Conservation (phyloP, 2,329 filamentous ascomycete species). For the Phialophora macrospora region DNA sequence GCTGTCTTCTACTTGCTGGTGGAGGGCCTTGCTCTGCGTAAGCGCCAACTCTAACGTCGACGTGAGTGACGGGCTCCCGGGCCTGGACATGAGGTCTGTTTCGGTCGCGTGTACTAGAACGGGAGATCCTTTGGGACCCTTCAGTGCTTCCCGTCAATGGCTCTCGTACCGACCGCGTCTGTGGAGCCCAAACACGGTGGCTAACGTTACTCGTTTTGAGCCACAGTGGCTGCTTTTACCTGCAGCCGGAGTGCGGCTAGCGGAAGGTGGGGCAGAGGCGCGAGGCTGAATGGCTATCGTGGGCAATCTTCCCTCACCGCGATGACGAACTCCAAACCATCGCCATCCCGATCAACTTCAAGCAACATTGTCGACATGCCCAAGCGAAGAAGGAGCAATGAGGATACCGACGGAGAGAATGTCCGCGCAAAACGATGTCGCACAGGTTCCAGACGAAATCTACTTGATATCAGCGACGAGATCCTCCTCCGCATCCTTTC, state of each 20-base stretch:
- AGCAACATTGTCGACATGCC: constrained; percentile 16
- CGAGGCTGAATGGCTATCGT: neutral
- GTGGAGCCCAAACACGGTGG: no score
- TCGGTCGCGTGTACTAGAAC: neutral
- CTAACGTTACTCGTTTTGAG: no score
- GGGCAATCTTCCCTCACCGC: neutral
- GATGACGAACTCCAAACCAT: neutral
- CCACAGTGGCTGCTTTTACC: no score
- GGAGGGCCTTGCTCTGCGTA: constrained; percentile 43
- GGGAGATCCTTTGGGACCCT: neutral
- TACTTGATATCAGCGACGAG: constrained; percentile 83
- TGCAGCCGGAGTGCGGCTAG: neutral
- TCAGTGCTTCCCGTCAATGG: neutral
- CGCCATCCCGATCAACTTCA: neutral
- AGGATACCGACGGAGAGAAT: constrained; percentile 22
- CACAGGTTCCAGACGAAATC: constrained; percentile 40
- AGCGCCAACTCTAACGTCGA: constrained; percentile 30
- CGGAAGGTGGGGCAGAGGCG: neutral
- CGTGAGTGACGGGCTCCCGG: constrained; percentile 1
- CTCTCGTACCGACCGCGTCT: neutral
- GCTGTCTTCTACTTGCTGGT: constrained; percentile 22
- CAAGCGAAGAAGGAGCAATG: constrained; percentile 29
- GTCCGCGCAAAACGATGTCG: constrained; percentile 25
- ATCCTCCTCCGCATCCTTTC: constrained; percentile 82
- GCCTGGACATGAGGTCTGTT: constrained; percentile 1